Evolutionary conservation across 2,329 filamentous ascomycete species (phyloP).

Genomic region (Lithohypha guttulata): DNA sequence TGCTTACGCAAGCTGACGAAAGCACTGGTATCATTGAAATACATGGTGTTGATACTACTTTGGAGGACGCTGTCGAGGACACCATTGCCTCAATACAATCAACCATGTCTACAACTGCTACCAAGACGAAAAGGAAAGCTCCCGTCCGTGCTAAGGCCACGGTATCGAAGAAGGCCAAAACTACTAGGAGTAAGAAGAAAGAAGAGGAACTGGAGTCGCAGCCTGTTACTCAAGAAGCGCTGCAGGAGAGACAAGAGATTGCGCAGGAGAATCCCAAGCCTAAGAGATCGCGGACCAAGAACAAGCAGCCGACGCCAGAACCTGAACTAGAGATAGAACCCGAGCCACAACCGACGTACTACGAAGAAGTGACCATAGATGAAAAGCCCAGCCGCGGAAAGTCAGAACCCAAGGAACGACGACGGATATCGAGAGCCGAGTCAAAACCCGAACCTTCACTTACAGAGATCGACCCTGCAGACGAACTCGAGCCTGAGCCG

Average conservation of each 20-base stretch:
- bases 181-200: constrained; percentile 16
- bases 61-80: constrained; percentile 5
- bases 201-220: constrained; percentile 28
- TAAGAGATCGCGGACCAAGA: constrained; percentile 21
- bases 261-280: constrained; percentile 2
- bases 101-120: constrained; percentile 31
- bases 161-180: constrained; percentile 28
- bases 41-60: constrained; percentile 30
- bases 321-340: constrained; percentile 23
- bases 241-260: constrained; percentile 50
- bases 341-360: no score
- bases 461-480: no score
- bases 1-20: constrained; percentile 40
- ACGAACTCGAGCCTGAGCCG: no score
- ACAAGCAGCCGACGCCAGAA: constrained; percentile 14
- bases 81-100: constrained; percentile 27
- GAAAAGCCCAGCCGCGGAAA: no score
- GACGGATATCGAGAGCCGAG: no score
- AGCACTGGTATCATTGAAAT: constrained; percentile 39
- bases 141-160: constrained; percentile 27
- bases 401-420: no score
- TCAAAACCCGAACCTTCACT: no score
- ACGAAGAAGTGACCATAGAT: no score
- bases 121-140: constrained; percentile 37
- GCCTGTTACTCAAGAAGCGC: constrained; percentile 8